Evolutionary conservation across 106 monocot genomes (phyloP).

Genomic region (Alisma plantagoaquatica): DNA sequence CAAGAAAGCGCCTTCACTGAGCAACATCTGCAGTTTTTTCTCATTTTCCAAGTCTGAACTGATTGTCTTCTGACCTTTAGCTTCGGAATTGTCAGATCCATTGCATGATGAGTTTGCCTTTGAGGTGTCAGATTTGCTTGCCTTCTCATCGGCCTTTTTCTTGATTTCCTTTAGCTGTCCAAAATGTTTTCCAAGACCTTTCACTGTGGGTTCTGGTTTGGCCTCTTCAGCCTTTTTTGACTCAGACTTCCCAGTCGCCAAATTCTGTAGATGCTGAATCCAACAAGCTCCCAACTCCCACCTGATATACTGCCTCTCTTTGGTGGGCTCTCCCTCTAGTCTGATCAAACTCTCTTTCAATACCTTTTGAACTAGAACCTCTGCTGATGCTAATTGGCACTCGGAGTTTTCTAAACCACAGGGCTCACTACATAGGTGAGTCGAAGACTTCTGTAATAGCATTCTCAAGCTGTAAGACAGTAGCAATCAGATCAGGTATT

Average conservation of each 20-base stretch:
- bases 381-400: constrained; percentile 19
- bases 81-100: constrained; percentile 9
- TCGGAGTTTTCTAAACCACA: constrained; percentile 19
- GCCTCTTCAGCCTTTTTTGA: constrained; percentile 50
- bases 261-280: constrained; percentile 83
- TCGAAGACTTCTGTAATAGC: constrained; percentile 42
- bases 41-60: constrained; percentile 36
- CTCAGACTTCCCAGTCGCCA: constrained; percentile 41
- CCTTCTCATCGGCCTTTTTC: constrained; percentile 60
- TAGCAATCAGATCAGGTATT: too few species aligned
- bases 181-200: constrained; percentile 84
- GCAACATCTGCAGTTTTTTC: constrained; percentile 37
- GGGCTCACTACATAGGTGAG: constrained; percentile 19
- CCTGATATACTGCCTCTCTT: constrained; percentile 39
- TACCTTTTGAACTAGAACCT: constrained; percentile 27
- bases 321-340: constrained; percentile 35
- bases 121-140: constrained; percentile 15
- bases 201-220: constrained; percentile 58
- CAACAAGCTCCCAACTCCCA: constrained; percentile 99
- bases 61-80: constrained; percentile 3
- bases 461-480: constrained; percentile 64
- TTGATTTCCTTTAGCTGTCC: constrained; percentile 79
- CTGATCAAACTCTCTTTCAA: constrained; percentile 42
- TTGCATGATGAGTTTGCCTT: constrained; percentile 27
- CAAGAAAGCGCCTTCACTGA: constrained; percentile 61